phyloP scores from a whole-genome alignment of 176 grass and related monocot genomes.

The Chloris gayana region DNA sequence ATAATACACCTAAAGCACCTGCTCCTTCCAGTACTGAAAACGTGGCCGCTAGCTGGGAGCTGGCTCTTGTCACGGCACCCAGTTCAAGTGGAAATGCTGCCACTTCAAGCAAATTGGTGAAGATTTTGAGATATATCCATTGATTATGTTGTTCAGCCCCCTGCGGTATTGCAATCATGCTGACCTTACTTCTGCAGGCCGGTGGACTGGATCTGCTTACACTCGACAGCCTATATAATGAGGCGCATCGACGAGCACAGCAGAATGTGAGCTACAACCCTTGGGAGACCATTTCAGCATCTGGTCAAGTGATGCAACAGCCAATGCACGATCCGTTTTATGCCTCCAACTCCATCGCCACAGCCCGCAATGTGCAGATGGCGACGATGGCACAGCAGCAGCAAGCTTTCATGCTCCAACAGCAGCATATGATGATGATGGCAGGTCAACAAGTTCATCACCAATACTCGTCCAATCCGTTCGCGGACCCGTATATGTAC shows the following conservation, averaged over 20 bases:
- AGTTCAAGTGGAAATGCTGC: conserved; percentile 66
- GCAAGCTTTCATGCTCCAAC: conserved; percentile 76
- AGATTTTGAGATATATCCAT: conserved; percentile 5
- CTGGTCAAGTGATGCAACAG: conserved; percentile 57
- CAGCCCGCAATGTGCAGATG: conserved; percentile 70
- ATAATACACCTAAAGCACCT: conserved; percentile 51
- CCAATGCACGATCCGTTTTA: conserved; percentile 72
- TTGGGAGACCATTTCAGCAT: conserved; percentile 58
- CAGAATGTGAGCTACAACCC: conserved; percentile 80
- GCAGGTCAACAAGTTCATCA: conserved; percentile 39
- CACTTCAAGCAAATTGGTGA: conserved; percentile 78
- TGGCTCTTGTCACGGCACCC: conserved; percentile 64
- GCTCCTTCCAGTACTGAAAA: conserved; percentile 47
- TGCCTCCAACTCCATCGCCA: conserved; percentile 51
- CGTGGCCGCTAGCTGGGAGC: conserved; percentile 79
- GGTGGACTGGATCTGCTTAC: conserved; percentile 85
- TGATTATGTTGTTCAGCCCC: neutral
- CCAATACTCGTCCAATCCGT: conserved; percentile 64
- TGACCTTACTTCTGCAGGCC: conserved; percentile 39
- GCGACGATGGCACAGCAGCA: conserved; percentile 68
- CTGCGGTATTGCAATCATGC: neutral
- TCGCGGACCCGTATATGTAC: conserved; percentile 45
- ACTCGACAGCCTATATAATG: conserved; percentile 87
- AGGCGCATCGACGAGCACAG: conserved; percentile 55
- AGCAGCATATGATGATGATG: conserved; percentile 74